Evolutionary conservation across 306 rosid genomes (phyloP).

Genomic region (Vicia villosa): DNA sequence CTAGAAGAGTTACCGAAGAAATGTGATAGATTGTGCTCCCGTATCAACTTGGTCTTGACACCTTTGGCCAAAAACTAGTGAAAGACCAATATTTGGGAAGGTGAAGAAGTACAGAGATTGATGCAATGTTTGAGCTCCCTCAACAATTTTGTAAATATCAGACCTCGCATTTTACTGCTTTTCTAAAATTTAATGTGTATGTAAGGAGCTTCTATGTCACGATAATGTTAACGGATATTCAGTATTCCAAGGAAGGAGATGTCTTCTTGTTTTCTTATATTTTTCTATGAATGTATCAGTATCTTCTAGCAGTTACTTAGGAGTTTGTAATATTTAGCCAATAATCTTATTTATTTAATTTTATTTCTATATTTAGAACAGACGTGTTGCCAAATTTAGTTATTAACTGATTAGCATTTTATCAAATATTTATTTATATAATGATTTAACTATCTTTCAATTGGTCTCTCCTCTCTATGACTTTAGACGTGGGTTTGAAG

Average conservation of each 20-base stretch:
- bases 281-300: not conserved
- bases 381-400: not conserved
- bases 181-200: too few species aligned
- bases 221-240: too few species aligned
- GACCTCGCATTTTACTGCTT: too few species aligned
- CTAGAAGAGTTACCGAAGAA: not conserved
- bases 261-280: not conserved
- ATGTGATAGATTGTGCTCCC: not conserved
- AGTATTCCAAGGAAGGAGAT: not conserved
- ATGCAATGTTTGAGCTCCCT: constrained; percentile 28
- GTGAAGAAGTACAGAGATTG: constrained; percentile 1
- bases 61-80: constrained; percentile 15
- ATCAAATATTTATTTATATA: too few species aligned
- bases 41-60: not conserved
- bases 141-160: constrained; percentile 23
- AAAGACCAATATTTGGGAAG: not conserved
- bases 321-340: not conserved
- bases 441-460: too few species aligned
- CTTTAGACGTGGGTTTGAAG: too few species aligned
- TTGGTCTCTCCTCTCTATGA: too few species aligned
- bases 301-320: not conserved
- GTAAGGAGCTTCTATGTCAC: too few species aligned
- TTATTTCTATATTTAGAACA: not conserved
- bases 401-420: not conserved
- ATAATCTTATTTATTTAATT: not conserved